A percentile compares a stretch with the other conserved stretches of the same genome.
Conservation (phyloP, 768 basidiomycete species). For the Amanita exitialis region DNA sequence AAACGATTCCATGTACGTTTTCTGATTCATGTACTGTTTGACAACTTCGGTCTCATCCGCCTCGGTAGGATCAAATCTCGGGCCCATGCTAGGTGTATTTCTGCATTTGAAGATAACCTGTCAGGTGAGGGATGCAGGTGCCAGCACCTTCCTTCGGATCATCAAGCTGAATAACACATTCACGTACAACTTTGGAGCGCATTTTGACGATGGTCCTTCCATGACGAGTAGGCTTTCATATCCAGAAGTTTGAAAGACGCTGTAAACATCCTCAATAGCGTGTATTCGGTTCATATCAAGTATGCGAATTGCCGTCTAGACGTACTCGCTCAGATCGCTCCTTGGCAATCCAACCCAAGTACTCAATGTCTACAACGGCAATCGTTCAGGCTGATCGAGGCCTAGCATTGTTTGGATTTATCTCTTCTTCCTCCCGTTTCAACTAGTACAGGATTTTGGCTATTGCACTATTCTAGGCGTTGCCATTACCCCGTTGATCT, state of each 20-base stretch:
- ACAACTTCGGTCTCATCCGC: conserved; percentile 1
- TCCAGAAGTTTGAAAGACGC: background rate
- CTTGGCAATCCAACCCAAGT: conserved; percentile 10
- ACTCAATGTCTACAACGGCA: background rate
- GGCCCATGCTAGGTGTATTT: conserved; percentile 34
- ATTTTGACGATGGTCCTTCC: conserved; percentile 58
- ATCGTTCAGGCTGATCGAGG: conserved; percentile 1
- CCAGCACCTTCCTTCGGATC: background rate
- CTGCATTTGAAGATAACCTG: conserved; percentile 45
- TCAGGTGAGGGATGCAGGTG: conserved; percentile 22
- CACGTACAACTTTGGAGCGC: conserved; percentile 36
- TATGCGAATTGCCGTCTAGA: background rate
- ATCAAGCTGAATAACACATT: background rate
- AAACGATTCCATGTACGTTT: conserved; percentile 37
- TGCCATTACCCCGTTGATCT: conserved; percentile 57
- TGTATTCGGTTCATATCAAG: conserved; percentile 39
- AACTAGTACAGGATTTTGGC: conserved; percentile 49
- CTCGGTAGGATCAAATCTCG: conserved; percentile 35
- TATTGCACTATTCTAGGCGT: conserved; percentile 64
- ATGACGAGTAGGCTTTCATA: conserved; percentile 31
- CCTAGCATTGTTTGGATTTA: conserved; percentile 44
- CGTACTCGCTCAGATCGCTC: background rate
- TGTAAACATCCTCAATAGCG: conserved; percentile 19
- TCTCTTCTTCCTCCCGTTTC: conserved; percentile 64
- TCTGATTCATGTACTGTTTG: background rate